phyloP scores from a whole-genome alignment of 1,284 basidiomycete genomes.

The Ganoderma lucidum region DNA sequence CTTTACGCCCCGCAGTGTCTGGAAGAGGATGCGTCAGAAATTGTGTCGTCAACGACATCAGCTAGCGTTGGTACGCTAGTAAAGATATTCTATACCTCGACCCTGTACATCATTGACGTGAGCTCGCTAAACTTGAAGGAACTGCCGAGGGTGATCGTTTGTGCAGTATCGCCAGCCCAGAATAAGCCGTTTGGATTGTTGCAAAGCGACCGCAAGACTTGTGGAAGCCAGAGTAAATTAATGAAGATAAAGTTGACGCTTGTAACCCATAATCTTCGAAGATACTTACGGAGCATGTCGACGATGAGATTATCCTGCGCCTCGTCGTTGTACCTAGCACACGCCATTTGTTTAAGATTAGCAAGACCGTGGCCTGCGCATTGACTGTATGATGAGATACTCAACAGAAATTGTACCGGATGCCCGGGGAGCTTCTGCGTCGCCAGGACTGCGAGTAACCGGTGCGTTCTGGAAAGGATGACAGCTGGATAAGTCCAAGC shows the following conservation, averaged over 20 bases:
- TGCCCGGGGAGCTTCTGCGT: not conserved
- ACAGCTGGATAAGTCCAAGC: not conserved
- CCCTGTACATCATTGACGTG: conserved; percentile 67
- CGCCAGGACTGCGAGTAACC: not conserved
- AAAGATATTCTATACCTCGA: conserved; percentile 62
- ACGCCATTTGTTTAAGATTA: too few species aligned
- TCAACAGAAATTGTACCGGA: conserved; percentile 5
- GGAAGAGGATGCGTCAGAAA: not conserved
- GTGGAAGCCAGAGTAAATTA: not conserved
- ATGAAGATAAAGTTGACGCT: too few species aligned
- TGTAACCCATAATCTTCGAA: not conserved
- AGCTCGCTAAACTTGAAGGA: conserved; percentile 78
- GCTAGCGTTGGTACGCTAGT: not conserved
- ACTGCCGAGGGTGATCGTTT: conserved; percentile 78
- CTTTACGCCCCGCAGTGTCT: not conserved
- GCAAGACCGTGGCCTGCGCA: too few species aligned
- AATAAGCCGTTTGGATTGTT: conserved; percentile 74
- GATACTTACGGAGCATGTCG: conserved; percentile 48
- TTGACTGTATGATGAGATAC: not conserved
- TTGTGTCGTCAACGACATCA: not conserved
- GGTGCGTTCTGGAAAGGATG: not conserved
- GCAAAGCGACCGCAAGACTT: conserved; percentile 66
- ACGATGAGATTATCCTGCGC: conserved; percentile 77
- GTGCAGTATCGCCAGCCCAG: conserved; percentile 84
- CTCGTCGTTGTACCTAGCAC: conserved; percentile 72